phyloP scores from a whole-genome alignment of 768 basidiomycete species.

The Leccinum variicolor region DNA sequence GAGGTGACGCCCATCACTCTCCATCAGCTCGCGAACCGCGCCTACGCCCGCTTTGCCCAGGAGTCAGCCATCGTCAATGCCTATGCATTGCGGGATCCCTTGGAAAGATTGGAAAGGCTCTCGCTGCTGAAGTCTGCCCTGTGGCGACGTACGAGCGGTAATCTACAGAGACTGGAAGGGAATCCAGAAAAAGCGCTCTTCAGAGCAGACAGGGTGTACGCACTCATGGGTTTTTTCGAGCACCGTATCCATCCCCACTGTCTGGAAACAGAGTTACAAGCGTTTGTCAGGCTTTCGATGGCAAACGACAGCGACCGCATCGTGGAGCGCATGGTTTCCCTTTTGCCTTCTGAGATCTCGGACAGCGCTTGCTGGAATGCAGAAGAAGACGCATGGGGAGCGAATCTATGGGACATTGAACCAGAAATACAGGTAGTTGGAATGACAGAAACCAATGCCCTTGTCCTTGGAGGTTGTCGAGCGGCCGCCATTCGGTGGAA shows the following conservation, averaged over 20 bases:
- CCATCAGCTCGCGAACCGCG: constrained; percentile 21
- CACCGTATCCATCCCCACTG: constrained; percentile 20
- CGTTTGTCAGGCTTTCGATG: constrained; percentile 22
- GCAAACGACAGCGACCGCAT: constrained; percentile 23
- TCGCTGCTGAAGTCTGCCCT: constrained; percentile 19
- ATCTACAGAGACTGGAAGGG: background rate
- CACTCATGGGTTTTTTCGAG: constrained; percentile 27
- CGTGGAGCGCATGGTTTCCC: constrained; percentile 21
- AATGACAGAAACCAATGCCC: constrained; percentile 9
- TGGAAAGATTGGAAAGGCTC: constrained; percentile 24
- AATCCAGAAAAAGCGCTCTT: background rate
- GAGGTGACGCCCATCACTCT: constrained; percentile 19
- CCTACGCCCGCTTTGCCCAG: constrained; percentile 11
- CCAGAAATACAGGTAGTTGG: constrained; percentile 17
- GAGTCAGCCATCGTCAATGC: constrained; percentile 24
- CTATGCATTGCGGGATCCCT: constrained; percentile 16
- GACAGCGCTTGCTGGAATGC: constrained; percentile 16
- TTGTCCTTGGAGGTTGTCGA: constrained; percentile 26
- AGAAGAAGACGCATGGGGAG: constrained; percentile 15
- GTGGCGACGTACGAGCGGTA: constrained; percentile 18
- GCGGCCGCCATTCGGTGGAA: constrained; percentile 22
- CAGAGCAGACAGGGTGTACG: constrained; percentile 23
- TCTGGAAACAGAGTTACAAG: constrained; percentile 19
- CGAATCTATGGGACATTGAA: constrained; percentile 21
- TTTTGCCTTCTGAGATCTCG: constrained; percentile 7